Conservation (phyloP, 345 rosid genomes). For the Eutrema yunnanense region DNA sequence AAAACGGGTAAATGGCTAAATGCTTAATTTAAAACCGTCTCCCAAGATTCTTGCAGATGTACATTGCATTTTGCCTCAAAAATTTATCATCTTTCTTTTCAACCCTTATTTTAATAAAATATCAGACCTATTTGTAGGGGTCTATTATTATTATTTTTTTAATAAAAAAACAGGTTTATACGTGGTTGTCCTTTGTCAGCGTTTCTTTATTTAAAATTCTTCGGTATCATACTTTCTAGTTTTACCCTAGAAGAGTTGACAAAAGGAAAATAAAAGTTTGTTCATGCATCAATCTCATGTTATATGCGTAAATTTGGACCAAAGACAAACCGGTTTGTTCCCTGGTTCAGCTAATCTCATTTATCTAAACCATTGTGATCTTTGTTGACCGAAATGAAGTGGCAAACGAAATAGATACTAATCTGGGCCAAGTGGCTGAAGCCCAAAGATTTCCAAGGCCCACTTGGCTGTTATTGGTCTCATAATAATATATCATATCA, state of each 20-base stretch:
- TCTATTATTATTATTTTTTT: not conserved
- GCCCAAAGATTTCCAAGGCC: not conserved
- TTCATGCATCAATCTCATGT: slow-evolving; percentile 3
- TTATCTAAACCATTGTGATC: not conserved
- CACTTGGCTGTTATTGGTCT: not conserved
- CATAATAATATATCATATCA: not conserved
- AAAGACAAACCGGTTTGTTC: not conserved
- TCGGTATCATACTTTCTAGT: not conserved
- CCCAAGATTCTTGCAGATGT: slow-evolving; percentile 23
- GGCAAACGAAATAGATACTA: not conserved
- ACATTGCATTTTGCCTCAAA: slow-evolving; percentile 29
- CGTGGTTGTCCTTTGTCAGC: slow-evolving; percentile 19
- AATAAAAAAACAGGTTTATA: not conserved
- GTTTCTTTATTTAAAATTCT: slow-evolving; percentile 1
- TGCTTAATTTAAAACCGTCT: not conserved
- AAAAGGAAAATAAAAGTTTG: not conserved
- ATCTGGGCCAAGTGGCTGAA: not conserved
- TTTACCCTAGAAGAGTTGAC: slow-evolving; percentile 4
- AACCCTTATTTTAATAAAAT: not conserved
- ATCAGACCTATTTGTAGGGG: not conserved
- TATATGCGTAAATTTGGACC: not conserved
- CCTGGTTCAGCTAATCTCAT: not conserved
- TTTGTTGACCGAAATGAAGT: slow-evolving; percentile 7
- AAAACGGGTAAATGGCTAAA: slow-evolving; percentile 18
- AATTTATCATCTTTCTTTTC: slow-evolving; percentile 1